Evolutionary conservation across 2,329 filamentous ascomycete genomes (phyloP).

Genomic region (Penicillium digitatum): DNA sequence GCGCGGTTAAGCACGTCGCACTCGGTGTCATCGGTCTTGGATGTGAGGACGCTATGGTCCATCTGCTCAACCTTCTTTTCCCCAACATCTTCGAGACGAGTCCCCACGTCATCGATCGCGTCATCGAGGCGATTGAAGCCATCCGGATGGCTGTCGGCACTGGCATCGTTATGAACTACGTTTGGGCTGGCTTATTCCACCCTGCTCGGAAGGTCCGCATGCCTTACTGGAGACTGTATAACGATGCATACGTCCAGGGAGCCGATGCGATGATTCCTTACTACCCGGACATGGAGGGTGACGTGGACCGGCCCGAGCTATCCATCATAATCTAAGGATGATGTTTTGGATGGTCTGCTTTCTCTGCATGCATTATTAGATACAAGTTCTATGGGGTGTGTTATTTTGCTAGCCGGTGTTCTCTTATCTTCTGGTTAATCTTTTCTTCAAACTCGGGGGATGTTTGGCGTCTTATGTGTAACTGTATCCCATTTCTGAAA

Average conservation of each 20-base stretch:
- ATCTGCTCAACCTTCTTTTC: constrained; percentile 91
- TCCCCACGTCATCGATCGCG: constrained; percentile 95
- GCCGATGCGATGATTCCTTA: constrained; percentile 96
- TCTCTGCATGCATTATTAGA: constrained; percentile 22
- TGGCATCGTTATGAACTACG: constrained; percentile 92
- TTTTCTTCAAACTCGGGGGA: constrained; percentile 17
- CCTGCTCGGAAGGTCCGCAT: constrained; percentile 89
- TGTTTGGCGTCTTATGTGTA: constrained; percentile 21
- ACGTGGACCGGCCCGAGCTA: constrained; percentile 75
- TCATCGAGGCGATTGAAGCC: constrained; percentile 95
- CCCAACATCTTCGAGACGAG: constrained; percentile 97
- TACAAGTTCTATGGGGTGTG: constrained; percentile 12
- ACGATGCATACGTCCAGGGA: constrained; percentile 90
- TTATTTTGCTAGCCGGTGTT: constrained; percentile 22
- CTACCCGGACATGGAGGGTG: constrained; percentile 81
- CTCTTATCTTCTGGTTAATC: constrained; percentile 7
- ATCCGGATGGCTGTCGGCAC: constrained; percentile 90
- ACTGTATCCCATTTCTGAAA: constrained; percentile 25
- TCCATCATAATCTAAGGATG: constrained; percentile 68
- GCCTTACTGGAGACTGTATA: constrained; percentile 96
- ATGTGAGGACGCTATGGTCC: constrained; percentile 97
- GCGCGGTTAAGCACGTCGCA: constrained; percentile 95
- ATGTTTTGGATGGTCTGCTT: constrained; percentile 15
- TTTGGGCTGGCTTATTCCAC: constrained; percentile 97
- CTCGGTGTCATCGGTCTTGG: constrained; percentile 95